Evolutionary conservation across 306 rosid genomes (phyloP), one percentile per base, ranked within the genome.

Genomic region (Vicia sativa): DNA sequence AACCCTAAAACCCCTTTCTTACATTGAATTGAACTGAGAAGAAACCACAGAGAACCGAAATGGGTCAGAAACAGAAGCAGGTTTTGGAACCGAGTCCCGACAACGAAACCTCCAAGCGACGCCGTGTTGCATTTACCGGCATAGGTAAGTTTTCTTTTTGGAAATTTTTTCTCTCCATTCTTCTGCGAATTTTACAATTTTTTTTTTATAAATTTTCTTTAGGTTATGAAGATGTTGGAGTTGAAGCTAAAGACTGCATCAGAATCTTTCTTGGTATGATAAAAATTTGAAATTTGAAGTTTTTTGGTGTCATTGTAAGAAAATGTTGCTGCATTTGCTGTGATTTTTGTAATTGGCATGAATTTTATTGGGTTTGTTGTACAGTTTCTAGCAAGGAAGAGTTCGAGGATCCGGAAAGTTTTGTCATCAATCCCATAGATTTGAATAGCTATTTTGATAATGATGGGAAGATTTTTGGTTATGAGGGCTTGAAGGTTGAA

Each of bases 401-500:
- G 76, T 87, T 87, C 23, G 78, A 74, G 50, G 57, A 80, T 63
- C 57, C 87, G 0, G 84, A 82, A 57, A 55, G 83, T 48, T 83
- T 78, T 49, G 70, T 65, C 66, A 70, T 93, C 16, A 63, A 88
- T 4, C 87, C 95, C 10, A 86, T 79, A 44, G 99, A 90, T 77
- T 84, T 88, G 89, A 84, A 81, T 76, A 53, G 78, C 73, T 79
- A 79, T 74, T 84, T 90, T 68, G 89, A 78, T 8, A 90, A 89
- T 23, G 95, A 92, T 39, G 99, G 92, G 49, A 90, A 83, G 70
- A 82, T 93, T 65, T 88, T 83, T 82, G 99, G 99, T 68, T 90
- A 86, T 71, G 84, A 84, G 71, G 97, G 81, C n/a, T 68, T 90
- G 83, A 79, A 90, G 99, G 99, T 95, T 53, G 35, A 12, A 7